Evolutionary conservation across 1,284 basidiomycete species (phyloP).

Genomic region (Melampsora larici-populina): DNA sequence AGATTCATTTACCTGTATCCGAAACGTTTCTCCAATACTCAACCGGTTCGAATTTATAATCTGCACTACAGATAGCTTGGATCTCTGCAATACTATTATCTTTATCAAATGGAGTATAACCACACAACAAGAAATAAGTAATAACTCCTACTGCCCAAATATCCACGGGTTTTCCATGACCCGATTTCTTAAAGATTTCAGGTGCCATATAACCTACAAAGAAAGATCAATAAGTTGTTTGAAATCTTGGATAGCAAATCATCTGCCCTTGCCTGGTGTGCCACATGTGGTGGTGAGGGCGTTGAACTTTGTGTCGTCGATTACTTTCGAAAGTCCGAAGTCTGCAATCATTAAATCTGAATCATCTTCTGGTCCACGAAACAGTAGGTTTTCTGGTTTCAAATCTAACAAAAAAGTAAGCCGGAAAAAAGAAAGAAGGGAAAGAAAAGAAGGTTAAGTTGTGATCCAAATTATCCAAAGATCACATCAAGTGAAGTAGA

Average conservation of each 20-base stretch:
- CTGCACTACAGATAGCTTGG: constrained; percentile 83
- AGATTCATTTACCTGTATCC: constrained; percentile 54
- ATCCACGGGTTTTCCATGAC: constrained; percentile 93
- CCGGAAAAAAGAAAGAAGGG: constrained; percentile 9
- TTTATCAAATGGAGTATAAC: constrained; percentile 77
- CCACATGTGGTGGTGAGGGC: constrained; percentile 92
- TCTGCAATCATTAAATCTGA: constrained; percentile 96
- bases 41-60: constrained; percentile 81
- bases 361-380: constrained; percentile 82
- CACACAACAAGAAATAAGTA: constrained; percentile 46
- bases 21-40: constrained; percentile 51
- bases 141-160: constrained; percentile 58
- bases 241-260: no score
- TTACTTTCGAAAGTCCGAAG: constrained; percentile 74
- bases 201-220: constrained; percentile 80
- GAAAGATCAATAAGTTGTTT: constrained; percentile 8
- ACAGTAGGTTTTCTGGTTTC: constrained; percentile 95
- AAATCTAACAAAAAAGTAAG: constrained; percentile 62
- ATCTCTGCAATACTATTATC: constrained; percentile 65
- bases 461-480: no score
- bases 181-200: constrained; percentile 94
- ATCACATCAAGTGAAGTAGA: no score
- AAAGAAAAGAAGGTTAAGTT: constrained; percentile 3
- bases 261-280: constrained; percentile 66
- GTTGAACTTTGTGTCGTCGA: constrained; percentile 85